These are phyloP conservation scores for Aureobasidium zeae DNA, from an alignment of 2,329 filamentous ascomycete species.

Conservation along the genomic window DNA sequence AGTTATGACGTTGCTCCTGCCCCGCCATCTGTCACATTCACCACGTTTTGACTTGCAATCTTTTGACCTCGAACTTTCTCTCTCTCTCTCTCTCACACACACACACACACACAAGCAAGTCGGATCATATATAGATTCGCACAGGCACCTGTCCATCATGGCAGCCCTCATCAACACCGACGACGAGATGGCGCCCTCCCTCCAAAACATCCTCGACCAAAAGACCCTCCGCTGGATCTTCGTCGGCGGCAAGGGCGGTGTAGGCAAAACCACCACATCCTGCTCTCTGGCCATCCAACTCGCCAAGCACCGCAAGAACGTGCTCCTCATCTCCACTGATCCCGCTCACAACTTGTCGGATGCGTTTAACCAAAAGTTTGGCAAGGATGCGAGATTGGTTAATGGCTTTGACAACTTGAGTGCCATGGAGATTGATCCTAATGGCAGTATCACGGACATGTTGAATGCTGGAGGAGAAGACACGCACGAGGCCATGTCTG, in stretches of 20 bases:
- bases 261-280: constrained; percentile 98
- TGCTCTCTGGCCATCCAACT: constrained; percentile 98
- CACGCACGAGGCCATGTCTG: constrained; percentile 59
- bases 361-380: constrained; percentile 97
- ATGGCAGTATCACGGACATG: constrained; percentile 93
- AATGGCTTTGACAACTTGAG: constrained; percentile 89
- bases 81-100: no score
- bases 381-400: constrained; percentile 90
- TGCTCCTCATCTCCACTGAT: constrained; percentile 96
- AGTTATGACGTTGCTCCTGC: neutral
- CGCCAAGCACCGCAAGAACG: constrained; percentile 85
- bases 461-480: constrained; percentile 69
- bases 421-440: constrained; percentile 98
- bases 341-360: constrained; percentile 96
- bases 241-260: constrained; percentile 94
- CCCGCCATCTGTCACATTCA: constrained; percentile 3
- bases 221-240: constrained; percentile 97
- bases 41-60: neutral
- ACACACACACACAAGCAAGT: neutral
- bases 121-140: no score
- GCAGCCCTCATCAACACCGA: constrained; percentile 34
- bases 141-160: constrained; percentile 7
- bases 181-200: constrained; percentile 81
- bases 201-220: constrained; percentile 92
- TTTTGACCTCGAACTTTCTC: no score